These are phyloP conservation scores for Pelargonium hybrid DNA, from an alignment of 441 rosid genomes.

Conservation along the genomic window DNA sequence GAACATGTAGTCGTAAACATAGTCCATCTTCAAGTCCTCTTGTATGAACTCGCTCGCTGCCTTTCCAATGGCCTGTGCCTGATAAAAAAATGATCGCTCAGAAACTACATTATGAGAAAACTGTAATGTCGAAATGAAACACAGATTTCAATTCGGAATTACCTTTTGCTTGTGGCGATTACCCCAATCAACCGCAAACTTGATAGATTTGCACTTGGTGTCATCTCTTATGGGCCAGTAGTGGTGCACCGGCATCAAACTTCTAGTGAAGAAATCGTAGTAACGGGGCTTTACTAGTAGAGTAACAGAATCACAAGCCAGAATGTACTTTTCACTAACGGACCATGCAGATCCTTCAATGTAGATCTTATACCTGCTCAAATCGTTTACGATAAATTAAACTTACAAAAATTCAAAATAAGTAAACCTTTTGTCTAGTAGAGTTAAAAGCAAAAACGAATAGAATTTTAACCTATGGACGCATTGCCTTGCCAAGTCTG, in stretches of 20 bases:
- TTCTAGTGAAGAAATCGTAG: slow-evolving; percentile 62
- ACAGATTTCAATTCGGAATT: not conserved
- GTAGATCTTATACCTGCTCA: slow-evolving; percentile 43
- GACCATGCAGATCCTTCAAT: slow-evolving; percentile 82
- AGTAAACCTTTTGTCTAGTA: too few relatives aligned
- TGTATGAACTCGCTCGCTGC: slow-evolving; percentile 46
- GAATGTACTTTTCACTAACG: slow-evolving; percentile 74
- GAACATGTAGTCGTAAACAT: slow-evolving; percentile 62
- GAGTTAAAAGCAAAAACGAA: not conserved
- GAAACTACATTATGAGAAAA: too few relatives aligned
- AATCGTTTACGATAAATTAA: too few relatives aligned
- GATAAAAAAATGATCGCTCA: too few relatives aligned
- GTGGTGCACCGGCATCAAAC: slow-evolving; percentile 55
- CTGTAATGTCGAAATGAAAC: not conserved
- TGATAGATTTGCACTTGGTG: slow-evolving; percentile 50
- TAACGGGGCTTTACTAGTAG: slow-evolving; percentile 46
- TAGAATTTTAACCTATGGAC: slow-evolving; percentile 33
- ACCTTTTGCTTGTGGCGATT: slow-evolving; percentile 54
- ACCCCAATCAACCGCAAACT: slow-evolving; percentile 84
- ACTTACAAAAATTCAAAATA: too few relatives aligned
- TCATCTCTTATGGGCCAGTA: slow-evolving; percentile 60
- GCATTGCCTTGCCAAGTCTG: slow-evolving; percentile 56
- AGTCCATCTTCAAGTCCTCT: slow-evolving; percentile 55
- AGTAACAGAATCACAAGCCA: slow-evolving; percentile 60
- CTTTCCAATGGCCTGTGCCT: slow-evolving; percentile 60